Conservation (phyloP, 257 asterid genomes). For the Scutellaria galericulata region DNA sequence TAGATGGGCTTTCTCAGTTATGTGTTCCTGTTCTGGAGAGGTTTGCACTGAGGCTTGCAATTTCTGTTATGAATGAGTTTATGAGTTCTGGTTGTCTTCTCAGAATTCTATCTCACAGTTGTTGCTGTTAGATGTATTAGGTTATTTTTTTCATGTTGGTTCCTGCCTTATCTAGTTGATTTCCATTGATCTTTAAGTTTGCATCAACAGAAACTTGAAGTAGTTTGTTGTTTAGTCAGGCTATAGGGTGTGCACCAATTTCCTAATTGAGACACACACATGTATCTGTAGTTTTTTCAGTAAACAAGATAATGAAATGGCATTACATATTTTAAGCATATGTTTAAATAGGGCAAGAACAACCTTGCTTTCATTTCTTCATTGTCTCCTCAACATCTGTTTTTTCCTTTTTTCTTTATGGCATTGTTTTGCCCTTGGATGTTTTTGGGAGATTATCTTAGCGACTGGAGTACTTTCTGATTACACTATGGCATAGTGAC, state of each 20-base stretch:
- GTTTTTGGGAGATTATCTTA: constrained; percentile 6
- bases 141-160: neutral
- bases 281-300: too few species aligned
- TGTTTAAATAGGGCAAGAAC: too few species aligned
- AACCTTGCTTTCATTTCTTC: constrained; percentile 13
- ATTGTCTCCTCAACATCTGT: neutral
- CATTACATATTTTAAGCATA: too few species aligned
- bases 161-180: neutral
- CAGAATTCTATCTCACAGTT: neutral
- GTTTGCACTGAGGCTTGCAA: constrained; percentile 12
- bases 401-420: neutral
- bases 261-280: too few species aligned
- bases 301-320: too few species aligned
- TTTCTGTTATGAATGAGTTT: neutral
- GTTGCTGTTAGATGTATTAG: constrained; percentile 28
- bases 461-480: neutral
- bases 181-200: constrained; percentile 4
- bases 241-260: neutral
- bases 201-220: neutral
- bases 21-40: neutral
- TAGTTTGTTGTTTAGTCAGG: neutral
- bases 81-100: constrained; percentile 1
- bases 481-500: neutral
- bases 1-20: neutral
- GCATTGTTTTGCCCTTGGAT: neutral